Evolutionary conservation across 192 early-diverging fungal species (phyloP), one percentile per base, ranked within the genome.

Genomic region (Coemansia sp.): DNA sequence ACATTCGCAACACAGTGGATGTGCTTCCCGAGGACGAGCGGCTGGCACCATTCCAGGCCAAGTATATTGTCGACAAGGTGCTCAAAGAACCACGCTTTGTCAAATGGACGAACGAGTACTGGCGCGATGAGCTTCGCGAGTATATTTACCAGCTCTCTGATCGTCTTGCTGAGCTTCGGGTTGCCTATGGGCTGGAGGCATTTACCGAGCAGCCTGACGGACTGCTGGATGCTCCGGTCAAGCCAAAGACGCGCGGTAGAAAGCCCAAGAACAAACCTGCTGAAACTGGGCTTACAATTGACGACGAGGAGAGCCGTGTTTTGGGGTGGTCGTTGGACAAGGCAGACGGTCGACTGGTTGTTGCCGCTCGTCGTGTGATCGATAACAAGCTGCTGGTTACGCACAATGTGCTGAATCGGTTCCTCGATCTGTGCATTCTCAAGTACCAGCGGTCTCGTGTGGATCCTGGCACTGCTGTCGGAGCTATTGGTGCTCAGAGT

Each of bases 381-480:
- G 78, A 89, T 74, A 88, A 89, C 73, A 79, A 82, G 60, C 70
- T 88, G 39, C 74, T 81, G n/a, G 72, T 96, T 17, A 96, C 94
- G 7, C 84, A 86, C 56, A 60, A 72, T 10, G 89, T 94, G 60
- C 74, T 98, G 56, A 72, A 78, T 11, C 63, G 69, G 43, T 99
- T 94, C 80, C 67, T 99, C 9, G 76, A 85, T 54, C 83, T 91
- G 35, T 96, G 93, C 73, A 79, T 83, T 29, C 68, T 70, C 37
- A 98, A 98, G 77, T 98, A 96, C 75, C 79, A 86, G 66, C 85
- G 86, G 56, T 92, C 97, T 50, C 92, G 87, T 56, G 96, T 97
- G 52, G 95, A 99, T 65, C 94, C 97, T 11, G 96, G 93, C 66
- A 88, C 95, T 1, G 96, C 94, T 38, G 96, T 98, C 6, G 97